Conservation (phyloP, 306 rosid genomes). For the Pueraria montana region DNA sequence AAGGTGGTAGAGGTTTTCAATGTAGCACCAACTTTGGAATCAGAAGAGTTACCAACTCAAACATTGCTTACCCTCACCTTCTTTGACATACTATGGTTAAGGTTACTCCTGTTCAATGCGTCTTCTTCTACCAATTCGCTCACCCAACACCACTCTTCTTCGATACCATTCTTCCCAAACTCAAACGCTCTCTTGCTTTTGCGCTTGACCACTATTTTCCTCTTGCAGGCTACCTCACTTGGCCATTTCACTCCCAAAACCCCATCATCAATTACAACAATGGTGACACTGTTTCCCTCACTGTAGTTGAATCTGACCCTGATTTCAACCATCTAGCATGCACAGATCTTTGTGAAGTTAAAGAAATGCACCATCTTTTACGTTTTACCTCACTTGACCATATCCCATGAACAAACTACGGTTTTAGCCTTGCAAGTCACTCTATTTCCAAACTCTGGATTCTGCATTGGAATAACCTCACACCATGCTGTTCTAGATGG, state of each 20-base stretch:
- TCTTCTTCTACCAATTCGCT: constrained; percentile 50
- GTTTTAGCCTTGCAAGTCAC: constrained; percentile 56
- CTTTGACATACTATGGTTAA: constrained; percentile 58
- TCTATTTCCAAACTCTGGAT: constrained; percentile 54
- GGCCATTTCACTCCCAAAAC: constrained; percentile 50
- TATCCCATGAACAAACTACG: constrained; percentile 45
- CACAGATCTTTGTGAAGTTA: constrained; percentile 14
- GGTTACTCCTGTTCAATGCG: constrained; percentile 51
- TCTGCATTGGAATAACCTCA: constrained; percentile 55
- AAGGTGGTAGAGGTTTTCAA: not conserved
- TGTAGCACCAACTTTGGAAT: constrained; percentile 18
- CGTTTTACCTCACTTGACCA: constrained; percentile 50
- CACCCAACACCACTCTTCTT: constrained; percentile 35
- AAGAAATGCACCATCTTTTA: constrained; percentile 47
- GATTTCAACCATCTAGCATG: constrained; percentile 48
- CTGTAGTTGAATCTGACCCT: constrained; percentile 54
- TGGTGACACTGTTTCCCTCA: constrained; percentile 45
- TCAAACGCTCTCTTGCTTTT: constrained; percentile 54
- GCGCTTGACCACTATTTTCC: constrained; percentile 47
- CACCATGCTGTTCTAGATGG: constrained; percentile 63
- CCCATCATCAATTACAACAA: constrained; percentile 28
- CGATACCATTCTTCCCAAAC: constrained; percentile 44
- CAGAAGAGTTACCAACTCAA: not conserved
- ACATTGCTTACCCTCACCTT: constrained; percentile 50
- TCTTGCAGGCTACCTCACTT: constrained; percentile 46